Evolutionary conservation across 2,329 filamentous ascomycete genomes (phyloP).

Genomic region (Ophiocordyceps polyrhachis-furcata): DNA sequence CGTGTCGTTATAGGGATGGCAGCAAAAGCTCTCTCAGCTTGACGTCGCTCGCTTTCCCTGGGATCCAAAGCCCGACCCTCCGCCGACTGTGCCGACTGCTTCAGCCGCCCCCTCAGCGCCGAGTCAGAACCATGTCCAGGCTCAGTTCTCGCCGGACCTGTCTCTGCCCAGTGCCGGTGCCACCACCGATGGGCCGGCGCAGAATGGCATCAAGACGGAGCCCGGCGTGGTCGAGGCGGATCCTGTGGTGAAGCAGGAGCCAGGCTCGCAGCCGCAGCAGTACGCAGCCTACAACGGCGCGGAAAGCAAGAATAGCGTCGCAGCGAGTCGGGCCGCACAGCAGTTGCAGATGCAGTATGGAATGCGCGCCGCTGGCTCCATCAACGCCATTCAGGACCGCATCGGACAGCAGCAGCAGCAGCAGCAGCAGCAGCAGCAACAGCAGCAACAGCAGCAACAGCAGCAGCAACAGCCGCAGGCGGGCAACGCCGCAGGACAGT

Average conservation of each 20-base stretch:
- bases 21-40: conserved; percentile 70
- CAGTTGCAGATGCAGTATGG: conserved; percentile 43
- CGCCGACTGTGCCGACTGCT: conserved; percentile 14
- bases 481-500: conserved; percentile 2
- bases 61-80: conserved; percentile 69
- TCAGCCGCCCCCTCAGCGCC: conserved; percentile 6
- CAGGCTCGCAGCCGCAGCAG: conserved; percentile 15
- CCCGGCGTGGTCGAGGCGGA: conserved; percentile 27
- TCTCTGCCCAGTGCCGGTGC: conserved; percentile 11
- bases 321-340: conserved; percentile 34
- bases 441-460: no score
- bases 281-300: conserved; percentile 15
- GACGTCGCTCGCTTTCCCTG: conserved; percentile 82
- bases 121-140: conserved; percentile 11
- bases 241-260: conserved; percentile 23
- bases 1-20: conserved; percentile 54
- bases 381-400: conserved; percentile 39
- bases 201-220: conserved; percentile 25
- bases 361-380: conserved; percentile 43
- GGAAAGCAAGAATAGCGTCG: conserved; percentile 20
- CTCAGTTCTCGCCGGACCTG: conserved; percentile 14
- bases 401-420: conserved; percentile 13
- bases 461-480: conserved; percentile 3
- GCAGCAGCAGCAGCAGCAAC: conserved; percentile 6
- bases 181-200: conserved; percentile 6